A percentile compares a stretch with the other conserved stretches of the same genome.
Evolutionary conservation across 2,329 filamentous ascomycete species (phyloP).

Genomic region (Neurospora sp.): DNA sequence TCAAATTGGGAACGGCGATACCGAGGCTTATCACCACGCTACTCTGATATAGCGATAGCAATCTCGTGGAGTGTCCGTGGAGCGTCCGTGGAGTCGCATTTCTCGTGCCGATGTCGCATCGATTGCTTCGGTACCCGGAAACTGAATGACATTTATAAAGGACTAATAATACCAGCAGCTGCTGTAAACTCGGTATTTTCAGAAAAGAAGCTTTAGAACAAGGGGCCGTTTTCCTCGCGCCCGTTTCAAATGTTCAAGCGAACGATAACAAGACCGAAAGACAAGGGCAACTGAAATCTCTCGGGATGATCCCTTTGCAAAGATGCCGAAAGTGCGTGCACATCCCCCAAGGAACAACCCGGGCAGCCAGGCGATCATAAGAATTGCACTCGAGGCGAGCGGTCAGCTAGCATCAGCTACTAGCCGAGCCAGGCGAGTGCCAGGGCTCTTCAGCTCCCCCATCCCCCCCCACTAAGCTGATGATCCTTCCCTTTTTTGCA

Average conservation of each 20-base stretch:
- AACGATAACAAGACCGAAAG: background rate
- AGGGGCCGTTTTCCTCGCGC: background rate
- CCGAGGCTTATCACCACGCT: background rate
- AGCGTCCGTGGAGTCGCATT: background rate
- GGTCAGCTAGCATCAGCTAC: background rate
- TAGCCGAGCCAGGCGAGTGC: background rate
- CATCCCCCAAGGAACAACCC: background rate
- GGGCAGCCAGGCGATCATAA: too few species aligned
- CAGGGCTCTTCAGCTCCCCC: background rate
- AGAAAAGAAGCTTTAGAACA: background rate
- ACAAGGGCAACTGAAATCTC: background rate
- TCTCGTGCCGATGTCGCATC: background rate
- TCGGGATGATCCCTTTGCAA: background rate
- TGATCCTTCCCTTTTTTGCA: background rate
- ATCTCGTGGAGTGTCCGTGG: background rate
- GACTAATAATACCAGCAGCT: background rate
- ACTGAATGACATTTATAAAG: background rate
- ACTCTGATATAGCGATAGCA: background rate
- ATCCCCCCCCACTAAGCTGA: background rate
- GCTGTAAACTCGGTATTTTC: background rate
- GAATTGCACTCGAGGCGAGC: background rate
- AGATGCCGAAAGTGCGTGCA: background rate
- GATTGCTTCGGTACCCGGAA: background rate
- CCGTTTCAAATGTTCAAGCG: background rate
- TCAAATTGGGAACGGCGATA: background rate